Evolutionary conservation across 805 yeast genomes (phyloP).

Genomic region (Candida koratica): DNA sequence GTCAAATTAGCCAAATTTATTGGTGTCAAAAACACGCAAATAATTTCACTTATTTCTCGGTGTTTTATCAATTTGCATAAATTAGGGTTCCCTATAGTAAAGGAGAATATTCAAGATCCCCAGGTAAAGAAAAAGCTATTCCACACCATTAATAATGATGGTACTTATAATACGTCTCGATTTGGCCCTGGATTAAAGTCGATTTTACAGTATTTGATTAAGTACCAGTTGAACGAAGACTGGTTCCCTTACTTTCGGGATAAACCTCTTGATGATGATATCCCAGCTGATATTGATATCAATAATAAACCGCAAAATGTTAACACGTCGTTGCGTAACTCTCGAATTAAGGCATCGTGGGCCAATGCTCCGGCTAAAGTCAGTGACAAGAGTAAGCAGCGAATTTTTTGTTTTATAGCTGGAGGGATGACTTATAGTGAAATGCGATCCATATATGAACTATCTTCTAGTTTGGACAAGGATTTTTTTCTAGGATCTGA

Average conservation of each 20-base stretch:
- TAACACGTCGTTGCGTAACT: slow-evolving; percentile 55
- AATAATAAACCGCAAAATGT: slow-evolving; percentile 6
- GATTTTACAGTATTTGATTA: slow-evolving; percentile 49
- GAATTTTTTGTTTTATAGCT: slow-evolving; percentile 74
- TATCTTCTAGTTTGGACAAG: slow-evolving; percentile 56
- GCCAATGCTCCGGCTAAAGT: slow-evolving; percentile 38
- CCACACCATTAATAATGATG: slow-evolving; percentile 53
- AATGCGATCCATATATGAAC: slow-evolving; percentile 67
- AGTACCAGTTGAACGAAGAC: slow-evolving; percentile 51
- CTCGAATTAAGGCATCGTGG: slow-evolving; percentile 75
- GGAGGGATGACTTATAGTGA: slow-evolving; percentile 92
- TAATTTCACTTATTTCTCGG: slow-evolving; percentile 56
- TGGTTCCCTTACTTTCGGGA: slow-evolving; percentile 73
- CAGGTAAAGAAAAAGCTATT: slow-evolving; percentile 47
- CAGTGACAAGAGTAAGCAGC: slow-evolving; percentile 42
- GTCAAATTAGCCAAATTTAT: slow-evolving; percentile 59
- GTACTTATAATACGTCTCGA: slow-evolving; percentile 62
- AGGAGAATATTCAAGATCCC: slow-evolving; percentile 36
- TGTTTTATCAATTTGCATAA: slow-evolving; percentile 40
- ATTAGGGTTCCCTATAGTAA: slow-evolving; percentile 56
- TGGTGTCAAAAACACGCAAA: slow-evolving; percentile 41
- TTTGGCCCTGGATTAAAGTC: slow-evolving; percentile 66
- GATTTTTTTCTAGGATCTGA: slow-evolving; percentile 84
- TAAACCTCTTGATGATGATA: slow-evolving; percentile 56
- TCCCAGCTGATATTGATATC: slow-evolving; percentile 21